Conservation (phyloP, 345 rosid species). For the Moricandia arvensis region DNA sequence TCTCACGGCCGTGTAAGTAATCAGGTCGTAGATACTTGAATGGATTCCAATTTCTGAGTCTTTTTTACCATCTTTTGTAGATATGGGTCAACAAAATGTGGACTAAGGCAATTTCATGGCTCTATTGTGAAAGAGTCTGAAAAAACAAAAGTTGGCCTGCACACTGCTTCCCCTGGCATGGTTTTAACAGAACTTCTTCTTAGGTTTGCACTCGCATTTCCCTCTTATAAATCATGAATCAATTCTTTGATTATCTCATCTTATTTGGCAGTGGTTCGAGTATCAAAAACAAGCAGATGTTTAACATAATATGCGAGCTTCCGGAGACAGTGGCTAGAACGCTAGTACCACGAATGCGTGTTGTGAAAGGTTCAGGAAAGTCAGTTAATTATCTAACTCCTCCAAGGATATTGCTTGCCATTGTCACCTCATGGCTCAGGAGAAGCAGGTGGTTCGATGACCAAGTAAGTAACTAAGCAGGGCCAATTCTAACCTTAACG, state of each 20-base stretch:
- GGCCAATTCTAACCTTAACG: constrained; percentile 55
- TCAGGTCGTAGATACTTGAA: not conserved
- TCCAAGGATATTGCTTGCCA: constrained; percentile 87
- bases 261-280: constrained; percentile 69
- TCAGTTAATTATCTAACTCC: constrained; percentile 82
- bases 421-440: constrained; percentile 88
- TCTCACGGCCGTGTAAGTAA: constrained; percentile 86
- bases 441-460: constrained; percentile 95
- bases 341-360: constrained; percentile 83
- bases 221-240: not conserved
- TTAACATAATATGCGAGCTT: constrained; percentile 87
- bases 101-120: constrained; percentile 86
- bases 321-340: constrained; percentile 97
- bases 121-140: constrained; percentile 80
- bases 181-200: constrained; percentile 89
- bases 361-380: constrained; percentile 79
- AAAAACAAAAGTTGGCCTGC: constrained; percentile 80
- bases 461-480: constrained; percentile 51
- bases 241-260: not conserved
- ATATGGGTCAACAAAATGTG: constrained; percentile 97
- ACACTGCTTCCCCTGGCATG: constrained; percentile 98
- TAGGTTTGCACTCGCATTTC: constrained; percentile 46
- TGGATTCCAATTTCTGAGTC: not conserved
- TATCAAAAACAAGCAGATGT: constrained; percentile 74
- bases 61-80: constrained; percentile 41